These are phyloP conservation scores for Coemansia sp. DNA, from an alignment of 192 early-diverging fungal genomes.

Conservation along the genomic window DNA sequence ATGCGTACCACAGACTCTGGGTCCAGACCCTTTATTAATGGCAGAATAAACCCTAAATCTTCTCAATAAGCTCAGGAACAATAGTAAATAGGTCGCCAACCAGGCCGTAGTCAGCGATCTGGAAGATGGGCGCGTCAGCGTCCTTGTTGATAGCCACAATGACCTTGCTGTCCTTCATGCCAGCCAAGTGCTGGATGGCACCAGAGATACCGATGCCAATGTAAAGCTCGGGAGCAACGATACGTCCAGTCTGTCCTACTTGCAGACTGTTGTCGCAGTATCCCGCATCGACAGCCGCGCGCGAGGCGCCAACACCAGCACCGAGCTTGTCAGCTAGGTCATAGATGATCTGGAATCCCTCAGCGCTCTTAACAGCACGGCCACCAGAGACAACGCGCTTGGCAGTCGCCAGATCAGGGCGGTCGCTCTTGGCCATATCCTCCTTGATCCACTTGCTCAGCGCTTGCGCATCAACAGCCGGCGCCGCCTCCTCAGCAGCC, in stretches of 20 bases:
- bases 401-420: conserved; percentile 87
- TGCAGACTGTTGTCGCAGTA: conserved; percentile 96
- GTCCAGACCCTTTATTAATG: background rate
- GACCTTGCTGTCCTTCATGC: conserved; percentile 99
- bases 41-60: conserved; percentile 55
- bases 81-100: conserved; percentile 94
- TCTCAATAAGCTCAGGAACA: conserved; percentile 91
- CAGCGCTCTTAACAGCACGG: conserved; percentile 94
- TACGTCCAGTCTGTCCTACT: conserved; percentile 98
- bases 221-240: conserved; percentile 96
- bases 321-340: conserved; percentile 93
- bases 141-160: conserved; percentile 99
- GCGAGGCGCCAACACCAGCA: conserved; percentile 94
- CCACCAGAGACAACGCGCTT: conserved; percentile 93
- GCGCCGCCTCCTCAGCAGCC: conserved; percentile 71
- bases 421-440: conserved; percentile 91
- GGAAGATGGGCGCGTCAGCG: conserved; percentile 97
- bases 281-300: conserved; percentile 97
- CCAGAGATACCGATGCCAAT: conserved; percentile 96
- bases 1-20: background rate
- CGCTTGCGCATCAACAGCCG: conserved; percentile 60
- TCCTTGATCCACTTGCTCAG: conserved; percentile 85
- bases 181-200: conserved; percentile 96
- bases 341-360: conserved; percentile 90
- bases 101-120: conserved; percentile 95